Evolutionary conservation across 176 grass and related monocot genomes (phyloP).

Genomic region (Oryza meyeriana): DNA sequence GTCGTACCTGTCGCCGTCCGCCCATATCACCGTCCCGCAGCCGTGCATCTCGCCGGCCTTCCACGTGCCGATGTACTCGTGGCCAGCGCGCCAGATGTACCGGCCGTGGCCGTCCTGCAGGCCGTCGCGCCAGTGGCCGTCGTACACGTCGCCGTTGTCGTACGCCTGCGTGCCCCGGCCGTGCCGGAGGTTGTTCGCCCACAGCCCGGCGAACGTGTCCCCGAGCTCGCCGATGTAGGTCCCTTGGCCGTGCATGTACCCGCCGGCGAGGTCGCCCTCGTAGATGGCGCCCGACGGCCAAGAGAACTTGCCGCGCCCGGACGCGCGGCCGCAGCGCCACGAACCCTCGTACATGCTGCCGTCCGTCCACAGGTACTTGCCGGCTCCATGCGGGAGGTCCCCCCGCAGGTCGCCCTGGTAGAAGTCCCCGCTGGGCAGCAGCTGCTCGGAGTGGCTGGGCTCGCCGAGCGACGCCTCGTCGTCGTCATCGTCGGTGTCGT

Average conservation of each 20-base stretch:
- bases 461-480: constrained; percentile 17
- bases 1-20: constrained; percentile 51
- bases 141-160: constrained; percentile 34
- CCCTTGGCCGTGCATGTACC: not conserved
- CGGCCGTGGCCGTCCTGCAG: constrained; percentile 56
- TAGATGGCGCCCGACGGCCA: constrained; percentile 78
- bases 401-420: constrained; percentile 53
- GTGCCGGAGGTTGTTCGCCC: constrained; percentile 67
- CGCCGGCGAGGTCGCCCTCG: constrained; percentile 47
- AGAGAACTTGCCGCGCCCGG: constrained; percentile 71
- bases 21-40: constrained; percentile 46
- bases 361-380: constrained; percentile 79
- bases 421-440: constrained; percentile 62
- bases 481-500: not conserved
- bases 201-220: constrained; percentile 66
- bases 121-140: constrained; percentile 46
- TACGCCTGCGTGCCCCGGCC: constrained; percentile 45
- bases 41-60: constrained; percentile 53
- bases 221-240: constrained; percentile 45
- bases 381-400: constrained; percentile 48
- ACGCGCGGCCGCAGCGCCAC: constrained; percentile 54
- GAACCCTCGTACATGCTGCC: constrained; percentile 85
- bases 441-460: constrained; percentile 42
- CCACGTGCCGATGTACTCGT: constrained; percentile 81
- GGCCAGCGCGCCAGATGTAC: constrained; percentile 58